Evolutionary conservation across 1,284 basidiomycete genomes (phyloP), one percentile per base, ranked within the genome.

Genomic region (Austropuccinia psidii): DNA sequence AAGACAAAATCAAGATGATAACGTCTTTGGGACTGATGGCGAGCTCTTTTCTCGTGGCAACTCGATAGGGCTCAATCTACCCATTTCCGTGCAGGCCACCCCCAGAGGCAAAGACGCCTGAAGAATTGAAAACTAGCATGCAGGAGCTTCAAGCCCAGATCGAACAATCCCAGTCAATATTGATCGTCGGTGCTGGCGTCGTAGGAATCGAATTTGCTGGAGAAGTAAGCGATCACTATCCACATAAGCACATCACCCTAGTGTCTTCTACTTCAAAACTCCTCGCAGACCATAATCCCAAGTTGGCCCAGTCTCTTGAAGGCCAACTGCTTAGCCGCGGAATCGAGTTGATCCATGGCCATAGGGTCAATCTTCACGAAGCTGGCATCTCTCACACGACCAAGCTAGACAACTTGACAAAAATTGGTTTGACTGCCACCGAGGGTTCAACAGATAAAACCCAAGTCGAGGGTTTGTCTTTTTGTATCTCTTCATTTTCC

Each of bases 161-260:
- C 37, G 24, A 50, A 21, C 13, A 35, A 5, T 55, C 35, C 4
- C 19, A 64, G 7, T 73, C 70, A 15, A 62, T 73, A 15, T 17
- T 73, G 33, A 57, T 73, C 37, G 70, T 62, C 15, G 70, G 70
- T 9, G 70, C 19, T 17, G 70, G 70, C 11, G 70, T 54, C 8
- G 70, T 73, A 11, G 70, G 60, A 27, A 54, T 73, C 47, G 70
- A 73, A 41, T 52, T 73, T 33, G 70, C 70, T 7, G 70, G 70
- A 41, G 70, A 73, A 47, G 19, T 73, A 2, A 64, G 60, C 31
- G 62, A 15, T 19, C 33, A 58, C 27, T 31, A 60, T 37, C 49
- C 35, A 27, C 57, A 61, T 15, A 73, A 73, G n/a, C 41, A 45
- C 1, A 73, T 73, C 33, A 73, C 60, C 19, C 24, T 73, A 15